Percentiles rank a stretch among this genome's conserved stretches.
Evolutionary conservation across 495 filamentous ascomycete genomes (phyloP).

Genomic region (Penicillium antarcticum): DNA sequence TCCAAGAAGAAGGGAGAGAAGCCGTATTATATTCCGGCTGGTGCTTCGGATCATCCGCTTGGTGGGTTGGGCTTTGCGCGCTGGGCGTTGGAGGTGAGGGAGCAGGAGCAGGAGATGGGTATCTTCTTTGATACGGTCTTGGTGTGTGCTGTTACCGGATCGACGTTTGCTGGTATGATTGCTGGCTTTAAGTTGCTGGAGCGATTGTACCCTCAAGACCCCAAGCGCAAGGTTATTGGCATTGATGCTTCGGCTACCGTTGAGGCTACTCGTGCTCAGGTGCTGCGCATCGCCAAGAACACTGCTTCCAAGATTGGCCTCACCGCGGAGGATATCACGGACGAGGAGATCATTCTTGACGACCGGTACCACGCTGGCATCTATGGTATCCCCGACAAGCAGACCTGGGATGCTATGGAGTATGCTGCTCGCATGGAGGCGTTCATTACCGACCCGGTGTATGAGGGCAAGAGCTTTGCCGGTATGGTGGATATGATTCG

Average conservation of each 20-base stretch:
- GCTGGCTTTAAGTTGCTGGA: slow-evolving; percentile 60
- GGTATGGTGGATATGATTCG: slow-evolving; percentile 63
- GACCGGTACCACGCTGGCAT: slow-evolving; percentile 59
- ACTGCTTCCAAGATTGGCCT: slow-evolving; percentile 58
- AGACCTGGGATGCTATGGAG: slow-evolving; percentile 58
- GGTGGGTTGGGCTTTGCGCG: slow-evolving; percentile 63
- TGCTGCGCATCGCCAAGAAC: slow-evolving; percentile 56
- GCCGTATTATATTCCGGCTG: slow-evolving; percentile 64
- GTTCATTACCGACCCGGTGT: slow-evolving; percentile 66
- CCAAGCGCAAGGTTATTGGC: slow-evolving; percentile 51
- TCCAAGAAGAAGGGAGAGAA: slow-evolving; percentile 42
- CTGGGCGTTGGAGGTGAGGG: slow-evolving; percentile 59
- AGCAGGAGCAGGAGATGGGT: slow-evolving; percentile 55
- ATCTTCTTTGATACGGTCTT: slow-evolving; percentile 59
- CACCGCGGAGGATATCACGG: slow-evolving; percentile 49
- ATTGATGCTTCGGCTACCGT: slow-evolving; percentile 61
- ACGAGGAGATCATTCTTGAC: slow-evolving; percentile 54
- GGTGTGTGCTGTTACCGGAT: slow-evolving; percentile 61
- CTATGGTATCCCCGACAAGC: slow-evolving; percentile 56
- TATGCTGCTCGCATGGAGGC: slow-evolving; percentile 60
- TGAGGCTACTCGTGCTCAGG: slow-evolving; percentile 51
- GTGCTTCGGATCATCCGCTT: slow-evolving; percentile 62
- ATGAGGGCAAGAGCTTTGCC: slow-evolving; percentile 65
- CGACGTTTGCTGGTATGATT: slow-evolving; percentile 60
- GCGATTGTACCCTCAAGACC: slow-evolving; percentile 30